Conservation (phyloP, 108 stramenopile species). For the Pinguiococcus pyrenoidosus region DNA sequence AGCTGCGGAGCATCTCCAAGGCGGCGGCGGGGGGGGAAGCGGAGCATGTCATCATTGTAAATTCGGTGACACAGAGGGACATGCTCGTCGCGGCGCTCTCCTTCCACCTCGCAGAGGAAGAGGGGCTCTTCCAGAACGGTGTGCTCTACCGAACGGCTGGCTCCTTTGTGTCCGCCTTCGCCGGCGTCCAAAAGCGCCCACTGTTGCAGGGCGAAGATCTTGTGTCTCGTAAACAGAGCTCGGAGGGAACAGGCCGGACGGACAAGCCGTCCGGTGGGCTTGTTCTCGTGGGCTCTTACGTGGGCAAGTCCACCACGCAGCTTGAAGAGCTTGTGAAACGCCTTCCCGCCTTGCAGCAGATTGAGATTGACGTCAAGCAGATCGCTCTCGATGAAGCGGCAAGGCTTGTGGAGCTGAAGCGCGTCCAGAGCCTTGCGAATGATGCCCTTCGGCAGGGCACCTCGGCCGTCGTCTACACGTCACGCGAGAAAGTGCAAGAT, state of each 20-base stretch:
- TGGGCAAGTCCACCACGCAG: slow-evolving; percentile 24
- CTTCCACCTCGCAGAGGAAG: slow-evolving; percentile 1
- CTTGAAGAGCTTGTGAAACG: slow-evolving; percentile 13
- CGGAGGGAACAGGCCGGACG: no score
- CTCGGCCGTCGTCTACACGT: slow-evolving; percentile 16
- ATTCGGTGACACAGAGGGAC: slow-evolving; percentile 32
- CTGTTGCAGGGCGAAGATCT: slow-evolving; percentile 12
- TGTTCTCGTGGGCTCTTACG: slow-evolving; percentile 28
- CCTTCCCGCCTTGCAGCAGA: neutral
- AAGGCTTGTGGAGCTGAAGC: no score
- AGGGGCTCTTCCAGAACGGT: neutral
- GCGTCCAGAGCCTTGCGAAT: no score
- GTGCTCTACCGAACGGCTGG: slow-evolving; percentile 25
- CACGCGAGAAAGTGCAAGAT: slow-evolving; percentile 9
- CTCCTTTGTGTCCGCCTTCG: slow-evolving; percentile 27
- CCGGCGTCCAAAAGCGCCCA: slow-evolving; percentile 28
- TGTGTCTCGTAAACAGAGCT: neutral
- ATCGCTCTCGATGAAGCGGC: neutral
- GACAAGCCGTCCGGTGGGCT: slow-evolving; percentile 2
- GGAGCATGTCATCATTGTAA: no score
- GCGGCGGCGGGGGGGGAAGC: neutral
- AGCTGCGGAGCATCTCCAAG: neutral
- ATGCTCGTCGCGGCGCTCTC: slow-evolving; percentile 16
- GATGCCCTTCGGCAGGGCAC: slow-evolving; percentile 1
- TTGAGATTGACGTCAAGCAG: slow-evolving; percentile 15